Evolutionary conservation across 2,329 filamentous ascomycete genomes (phyloP), one percentile per base, ranked within the genome.

Genomic region (Fonsecaea monophora): DNA sequence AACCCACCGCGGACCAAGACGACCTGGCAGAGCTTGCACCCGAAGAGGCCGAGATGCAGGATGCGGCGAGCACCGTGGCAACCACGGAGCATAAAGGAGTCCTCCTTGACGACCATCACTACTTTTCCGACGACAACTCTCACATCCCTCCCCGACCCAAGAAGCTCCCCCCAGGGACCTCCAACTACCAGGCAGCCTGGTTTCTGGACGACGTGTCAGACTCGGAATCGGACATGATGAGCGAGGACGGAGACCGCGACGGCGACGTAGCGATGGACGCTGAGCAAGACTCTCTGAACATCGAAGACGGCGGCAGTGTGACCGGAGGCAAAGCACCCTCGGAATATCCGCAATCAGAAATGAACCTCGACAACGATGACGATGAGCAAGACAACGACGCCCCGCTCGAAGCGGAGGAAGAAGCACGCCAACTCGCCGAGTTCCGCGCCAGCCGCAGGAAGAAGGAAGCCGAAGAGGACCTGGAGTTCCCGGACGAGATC

Each of bases 401-500:
- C 6, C 59, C 59, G 4, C 59, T 61, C 48, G 59, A 61, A 21
- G 59, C 32, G 9, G 90, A 97, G 73, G 93, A 97, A 69, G 93
- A 96, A 74, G 90, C 91, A 1, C 85, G 89, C 73, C 89, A 96
- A 75, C 84, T 99, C 48, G 91, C 89, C 63, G 90, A 90, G 53
- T 99, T 93, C 79, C 89, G 95, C 45, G 85, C 87, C 60, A 88
- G 89, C 70, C 57, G 57, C 57, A 92, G 93, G 74, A 88, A 89
- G 60, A 88, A 89, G 30, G 94, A 97, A 72, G 92, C 89, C 3
- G 87, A 94, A 58, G 94, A 98, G 13, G 95, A 99, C 78, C 87
- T 91, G 62, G 94, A 98, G 77, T 99, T 98, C 78, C 95, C 95
- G 0, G 95, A 99, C 72, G 95, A 99, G 78, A 95, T 99, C 65